phyloP scores from a whole-genome alignment of 2,329 filamentous ascomycete species.

The Hypoxylon sp. region DNA sequence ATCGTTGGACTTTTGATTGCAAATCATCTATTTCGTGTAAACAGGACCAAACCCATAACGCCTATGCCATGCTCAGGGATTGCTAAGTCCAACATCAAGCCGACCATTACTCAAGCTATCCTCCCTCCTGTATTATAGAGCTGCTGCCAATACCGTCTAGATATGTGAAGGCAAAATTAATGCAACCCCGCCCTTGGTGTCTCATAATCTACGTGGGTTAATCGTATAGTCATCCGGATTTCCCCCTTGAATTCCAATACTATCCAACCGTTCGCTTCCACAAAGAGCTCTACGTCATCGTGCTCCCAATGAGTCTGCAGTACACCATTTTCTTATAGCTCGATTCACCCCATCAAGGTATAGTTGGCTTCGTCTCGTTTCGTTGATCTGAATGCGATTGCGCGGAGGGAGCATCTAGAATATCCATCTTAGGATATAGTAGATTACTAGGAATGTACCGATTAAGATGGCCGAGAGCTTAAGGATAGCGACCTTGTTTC shows the following conservation, averaged over 20 bases:
- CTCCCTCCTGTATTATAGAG: conserved; percentile 12
- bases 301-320: not conserved
- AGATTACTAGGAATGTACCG: conserved; percentile 79
- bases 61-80: conserved; percentile 55
- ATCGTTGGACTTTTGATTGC: conserved; percentile 17
- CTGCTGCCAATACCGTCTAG: conserved; percentile 17
- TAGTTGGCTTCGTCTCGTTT: not conserved
- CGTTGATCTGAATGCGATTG: not conserved
- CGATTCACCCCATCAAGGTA: not conserved
- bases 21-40: conserved; percentile 28
- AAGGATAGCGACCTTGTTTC: conserved; percentile 91
- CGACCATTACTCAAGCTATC: conserved; percentile 12
- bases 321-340: not conserved
- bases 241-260: not conserved
- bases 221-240: not conserved
- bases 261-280: conserved; percentile 1
- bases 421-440: conserved; percentile 77
- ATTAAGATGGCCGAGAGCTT: conserved; percentile 90
- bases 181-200: conserved; percentile 1
- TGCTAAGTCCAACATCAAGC: conserved; percentile 22
- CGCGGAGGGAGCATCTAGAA: conserved; percentile 59
- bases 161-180: conserved; percentile 12
- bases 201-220: not conserved
- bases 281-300: not conserved
- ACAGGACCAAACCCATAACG: conserved; percentile 50